These are phyloP conservation scores for Rhizopus arrhizus DNA, from an alignment of 371 early-diverging fungal genomes.

Conservation along the genomic window DNA sequence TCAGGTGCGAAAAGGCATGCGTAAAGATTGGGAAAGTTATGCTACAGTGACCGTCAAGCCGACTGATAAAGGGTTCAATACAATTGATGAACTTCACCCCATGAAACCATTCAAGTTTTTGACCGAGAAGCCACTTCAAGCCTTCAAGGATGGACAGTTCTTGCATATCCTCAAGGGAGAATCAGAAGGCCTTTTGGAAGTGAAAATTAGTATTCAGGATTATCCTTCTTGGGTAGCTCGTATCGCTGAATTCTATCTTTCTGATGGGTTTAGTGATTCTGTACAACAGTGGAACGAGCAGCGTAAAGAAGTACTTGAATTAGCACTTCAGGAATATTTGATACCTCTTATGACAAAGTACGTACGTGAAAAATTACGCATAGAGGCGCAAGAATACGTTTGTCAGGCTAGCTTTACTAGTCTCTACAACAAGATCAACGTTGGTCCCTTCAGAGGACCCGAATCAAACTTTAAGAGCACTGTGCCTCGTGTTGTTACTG, in stretches of 20 bases:
- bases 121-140: constrained; percentile 71
- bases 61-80: constrained; percentile 77
- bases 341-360: constrained; percentile 76
- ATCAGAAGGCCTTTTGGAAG: constrained; percentile 69
- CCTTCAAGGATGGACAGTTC: constrained; percentile 76
- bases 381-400: constrained; percentile 74
- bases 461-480: constrained; percentile 52
- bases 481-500: constrained; percentile 78
- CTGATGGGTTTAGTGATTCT: constrained; percentile 60
- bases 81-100: constrained; percentile 83
- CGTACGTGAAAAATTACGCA: constrained; percentile 72
- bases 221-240: constrained; percentile 61
- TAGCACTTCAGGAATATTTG: constrained; percentile 66
- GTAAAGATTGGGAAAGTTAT: constrained; percentile 69
- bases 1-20: constrained; percentile 77
- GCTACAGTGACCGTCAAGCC: constrained; percentile 79
- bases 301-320: constrained; percentile 67
- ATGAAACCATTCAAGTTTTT: constrained; percentile 87
- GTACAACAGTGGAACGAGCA: constrained; percentile 82
- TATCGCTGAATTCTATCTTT: constrained; percentile 65
- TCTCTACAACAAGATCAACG: constrained; percentile 77
- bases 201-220: constrained; percentile 66
- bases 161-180: constrained; percentile 80
- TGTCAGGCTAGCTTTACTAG: constrained; percentile 63
- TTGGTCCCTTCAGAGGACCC: constrained; percentile 66